Conservation (phyloP, 148 eudicot genomes). For the Vaccinium corymbosum region DNA sequence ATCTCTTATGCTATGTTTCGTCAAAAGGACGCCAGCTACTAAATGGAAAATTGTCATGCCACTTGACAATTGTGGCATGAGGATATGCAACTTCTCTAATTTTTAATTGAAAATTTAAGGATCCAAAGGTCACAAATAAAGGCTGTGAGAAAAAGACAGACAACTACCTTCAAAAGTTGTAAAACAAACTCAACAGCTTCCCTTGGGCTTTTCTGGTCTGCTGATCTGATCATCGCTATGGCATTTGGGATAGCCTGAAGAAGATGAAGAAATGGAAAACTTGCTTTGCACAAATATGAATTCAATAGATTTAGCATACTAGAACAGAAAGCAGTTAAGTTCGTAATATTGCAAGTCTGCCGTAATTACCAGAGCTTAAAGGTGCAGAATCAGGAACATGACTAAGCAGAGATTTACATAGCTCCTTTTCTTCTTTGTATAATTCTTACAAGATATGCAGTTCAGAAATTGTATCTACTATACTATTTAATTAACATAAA, state of each 20-base stretch:
- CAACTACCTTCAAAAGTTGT: constrained; percentile 79
- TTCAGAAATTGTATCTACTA: neutral
- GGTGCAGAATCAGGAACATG: neutral
- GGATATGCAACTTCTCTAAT: neutral
- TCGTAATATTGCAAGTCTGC: neutral
- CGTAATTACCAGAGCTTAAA: neutral
- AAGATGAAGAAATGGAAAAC: neutral
- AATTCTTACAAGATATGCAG: neutral
- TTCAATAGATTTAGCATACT: neutral
- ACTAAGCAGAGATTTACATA: neutral
- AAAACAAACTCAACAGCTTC: constrained; percentile 98
- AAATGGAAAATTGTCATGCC: neutral
- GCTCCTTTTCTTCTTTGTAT: neutral
- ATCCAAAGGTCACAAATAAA: neutral
- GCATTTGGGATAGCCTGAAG: constrained; percentile 89
- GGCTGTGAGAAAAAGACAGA: neutral
- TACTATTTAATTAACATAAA: neutral
- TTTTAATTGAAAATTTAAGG: neutral
- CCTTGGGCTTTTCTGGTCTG: constrained; percentile 84
- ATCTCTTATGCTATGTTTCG: neutral
- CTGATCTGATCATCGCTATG: constrained; percentile 74
- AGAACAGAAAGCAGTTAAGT: neutral
- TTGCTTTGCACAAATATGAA: constrained; percentile 3
- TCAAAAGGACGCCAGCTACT: neutral
- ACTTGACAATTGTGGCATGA: neutral